Evolutionary conservation across 768 basidiomycete genomes (phyloP), one percentile per base, ranked within the genome.

Genomic region (Pisolithus microcarpus): DNA sequence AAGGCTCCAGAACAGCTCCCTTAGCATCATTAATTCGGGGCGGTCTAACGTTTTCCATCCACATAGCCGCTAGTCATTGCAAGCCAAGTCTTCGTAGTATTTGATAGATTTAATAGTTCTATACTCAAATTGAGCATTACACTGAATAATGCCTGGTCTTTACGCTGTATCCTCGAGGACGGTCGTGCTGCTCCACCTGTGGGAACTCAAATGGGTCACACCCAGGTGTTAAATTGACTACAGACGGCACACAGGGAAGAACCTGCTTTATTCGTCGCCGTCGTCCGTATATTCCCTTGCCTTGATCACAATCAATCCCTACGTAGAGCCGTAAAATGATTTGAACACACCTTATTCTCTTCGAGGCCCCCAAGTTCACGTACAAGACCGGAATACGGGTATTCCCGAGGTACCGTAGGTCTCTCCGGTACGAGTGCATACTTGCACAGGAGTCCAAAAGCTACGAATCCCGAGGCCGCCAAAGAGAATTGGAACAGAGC

Each of bases 301-400:
- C 73, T 75, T 52, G 38, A 26, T 45, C 18, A 50, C 23, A 28
- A 50, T 57, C 23, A 53, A 46, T 19, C 16, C n/a, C 21, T 52
- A 47, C 4, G 28, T 34, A 50, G 26, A 43, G 44, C 0, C 46
- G 28, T 43, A 5, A 46, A 38, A 21, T 1, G 31, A 8, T 19
- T 23, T 37, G 28, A 15, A 61, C 77, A 15, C 51, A 87, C 90
- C 78, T 87, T 86, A 66, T 87, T 89, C 59, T 79, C 83, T 56
- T 87, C 81, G 50, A 85, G 56, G 11, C 90, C 87, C 18, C 90
- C 90, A 8, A 92, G 77, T 65, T 91, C 90, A 50, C 67, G 75
- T 34, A 84, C 80, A 31, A 92, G 74, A 7, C 90, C 90, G 46
- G 75, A 74, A 61, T 75, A 89, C 2, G 90, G 90, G 60, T 87